These are phyloP conservation scores for Apiospora marii DNA, from an alignment of 2,329 filamentous ascomycete species.

Conservation along the genomic window DNA sequence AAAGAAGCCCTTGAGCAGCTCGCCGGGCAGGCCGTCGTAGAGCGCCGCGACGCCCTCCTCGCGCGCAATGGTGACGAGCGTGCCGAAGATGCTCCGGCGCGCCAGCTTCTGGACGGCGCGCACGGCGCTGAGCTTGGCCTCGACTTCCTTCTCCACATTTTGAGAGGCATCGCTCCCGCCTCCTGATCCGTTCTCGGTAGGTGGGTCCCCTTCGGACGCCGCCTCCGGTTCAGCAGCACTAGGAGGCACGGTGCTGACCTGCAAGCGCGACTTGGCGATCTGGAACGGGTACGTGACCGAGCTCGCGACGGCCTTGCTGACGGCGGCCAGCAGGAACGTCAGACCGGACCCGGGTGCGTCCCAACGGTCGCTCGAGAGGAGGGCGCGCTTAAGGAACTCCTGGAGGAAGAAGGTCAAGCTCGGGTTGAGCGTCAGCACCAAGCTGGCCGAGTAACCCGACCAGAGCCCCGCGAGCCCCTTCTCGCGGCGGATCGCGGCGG, in stretches of 20 bases:
- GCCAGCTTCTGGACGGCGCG: conserved; percentile 39
- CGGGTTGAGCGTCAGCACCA: conserved; percentile 85
- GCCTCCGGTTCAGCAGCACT: conserved; percentile 30
- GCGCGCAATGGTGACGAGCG: conserved; percentile 64
- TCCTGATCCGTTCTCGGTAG: conserved; percentile 31
- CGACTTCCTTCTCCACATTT: conserved; percentile 39
- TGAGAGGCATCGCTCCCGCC: conserved; percentile 26
- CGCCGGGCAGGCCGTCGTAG: conserved; percentile 79
- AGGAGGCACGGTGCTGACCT: conserved; percentile 48
- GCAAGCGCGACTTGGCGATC: conserved; percentile 81
- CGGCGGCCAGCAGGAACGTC: conserved; percentile 67
- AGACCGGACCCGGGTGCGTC: conserved; percentile 40
- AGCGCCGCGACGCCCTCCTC: conserved; percentile 73
- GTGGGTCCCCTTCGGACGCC: conserved; percentile 29
- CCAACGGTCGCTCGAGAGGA: conserved; percentile 58
- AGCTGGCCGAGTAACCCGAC: conserved; percentile 84
- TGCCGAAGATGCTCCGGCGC: conserved; percentile 66
- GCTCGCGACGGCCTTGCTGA: conserved; percentile 81
- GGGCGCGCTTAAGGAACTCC: conserved; percentile 68
- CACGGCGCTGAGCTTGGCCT: conserved; percentile 40
- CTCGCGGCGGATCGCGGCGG: conserved; percentile 69
- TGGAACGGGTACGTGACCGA: conserved; percentile 85
- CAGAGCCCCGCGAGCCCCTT: conserved; percentile 81
- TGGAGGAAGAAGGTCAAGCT: conserved; percentile 87
- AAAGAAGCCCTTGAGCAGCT: conserved; percentile 85